Evolutionary conservation across 2,329 filamentous ascomycete genomes (phyloP).

Genomic region (Mycosphaerelloides madeirae): DNA sequence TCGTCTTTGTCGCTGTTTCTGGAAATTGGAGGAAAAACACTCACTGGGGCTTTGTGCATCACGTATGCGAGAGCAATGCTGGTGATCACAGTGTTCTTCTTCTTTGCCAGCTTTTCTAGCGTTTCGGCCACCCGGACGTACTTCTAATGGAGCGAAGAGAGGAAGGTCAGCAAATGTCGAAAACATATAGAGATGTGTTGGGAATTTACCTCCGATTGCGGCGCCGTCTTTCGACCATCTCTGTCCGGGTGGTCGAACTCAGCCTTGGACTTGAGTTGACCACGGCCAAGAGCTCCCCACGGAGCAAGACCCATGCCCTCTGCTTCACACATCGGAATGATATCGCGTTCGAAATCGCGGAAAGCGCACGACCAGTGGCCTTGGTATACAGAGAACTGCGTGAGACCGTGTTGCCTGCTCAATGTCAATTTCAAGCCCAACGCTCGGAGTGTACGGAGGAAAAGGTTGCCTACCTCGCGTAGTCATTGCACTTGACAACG

Average conservation of each 20-base stretch:
- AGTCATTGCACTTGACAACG: conserved; percentile 25
- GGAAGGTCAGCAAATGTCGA: too few relatives aligned
- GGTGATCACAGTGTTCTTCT: conserved; percentile 53
- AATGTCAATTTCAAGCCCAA: background rate
- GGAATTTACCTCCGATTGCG: too few relatives aligned
- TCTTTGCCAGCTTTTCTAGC: conserved; percentile 56
- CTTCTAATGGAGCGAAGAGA: too few relatives aligned
- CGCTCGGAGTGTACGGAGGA: background rate
- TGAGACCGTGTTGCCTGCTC: conserved; percentile 44
- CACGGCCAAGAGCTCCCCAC: conserved; percentile 46
- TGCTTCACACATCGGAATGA: conserved; percentile 41
- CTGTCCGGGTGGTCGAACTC: conserved; percentile 31
- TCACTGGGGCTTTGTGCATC: conserved; percentile 18
- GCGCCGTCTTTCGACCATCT: conserved; percentile 31
- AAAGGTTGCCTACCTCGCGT: conserved; percentile 44
- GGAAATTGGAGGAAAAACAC: too few relatives aligned
- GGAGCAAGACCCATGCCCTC: conserved; percentile 54
- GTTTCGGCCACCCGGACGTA: conserved; percentile 51
- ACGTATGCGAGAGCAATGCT: conserved; percentile 49
- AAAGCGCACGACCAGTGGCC: conserved; percentile 35
- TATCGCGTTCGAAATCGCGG: conserved; percentile 43
- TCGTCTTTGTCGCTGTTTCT: too few relatives aligned
- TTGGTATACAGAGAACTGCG: conserved; percentile 34
- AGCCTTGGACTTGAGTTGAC: conserved; percentile 11
- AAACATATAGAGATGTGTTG: too few relatives aligned